Conservation (phyloP, 441 rosid genomes). For the Codiaeum variegatum region DNA sequence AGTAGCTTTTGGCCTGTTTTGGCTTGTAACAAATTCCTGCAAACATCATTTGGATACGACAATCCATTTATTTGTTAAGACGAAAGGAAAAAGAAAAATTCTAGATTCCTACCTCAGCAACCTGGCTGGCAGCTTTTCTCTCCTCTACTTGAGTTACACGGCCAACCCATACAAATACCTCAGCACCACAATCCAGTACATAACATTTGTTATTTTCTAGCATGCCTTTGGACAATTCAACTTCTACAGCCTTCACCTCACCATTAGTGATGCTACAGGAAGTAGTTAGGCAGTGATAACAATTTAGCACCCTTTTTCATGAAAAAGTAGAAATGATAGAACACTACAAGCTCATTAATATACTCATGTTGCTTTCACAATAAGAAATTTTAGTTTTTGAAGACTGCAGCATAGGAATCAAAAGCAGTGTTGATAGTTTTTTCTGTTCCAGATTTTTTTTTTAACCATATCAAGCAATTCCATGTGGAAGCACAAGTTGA, state of each 20-base stretch:
- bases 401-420: background rate
- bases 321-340: background rate
- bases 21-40: slow-evolving; percentile 75
- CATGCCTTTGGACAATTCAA: slow-evolving; percentile 79
- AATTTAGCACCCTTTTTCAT: slow-evolving; percentile 28
- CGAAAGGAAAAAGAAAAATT: slow-evolving; percentile 17
- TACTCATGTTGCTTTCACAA: slow-evolving; percentile 6
- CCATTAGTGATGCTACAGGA: slow-evolving; percentile 64
- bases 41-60: slow-evolving; percentile 32
- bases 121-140: slow-evolving; percentile 79
- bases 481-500: background rate
- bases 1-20: slow-evolving; percentile 82
- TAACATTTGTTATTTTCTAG: slow-evolving; percentile 89
- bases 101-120: slow-evolving; percentile 66
- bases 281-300: slow-evolving; percentile 14
- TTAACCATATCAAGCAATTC: background rate
- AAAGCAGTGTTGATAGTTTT: background rate
- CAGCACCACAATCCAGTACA: slow-evolving; percentile 85
- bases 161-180: slow-evolving; percentile 95
- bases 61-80: slow-evolving; percentile 26
- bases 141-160: slow-evolving; percentile 95
- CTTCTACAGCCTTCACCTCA: slow-evolving; percentile 60
- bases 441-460: background rate
- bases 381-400: background rate
- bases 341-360: background rate